phyloP scores from a whole-genome alignment of 441 rosid genomes.

The Gossypium schwendimanii region DNA sequence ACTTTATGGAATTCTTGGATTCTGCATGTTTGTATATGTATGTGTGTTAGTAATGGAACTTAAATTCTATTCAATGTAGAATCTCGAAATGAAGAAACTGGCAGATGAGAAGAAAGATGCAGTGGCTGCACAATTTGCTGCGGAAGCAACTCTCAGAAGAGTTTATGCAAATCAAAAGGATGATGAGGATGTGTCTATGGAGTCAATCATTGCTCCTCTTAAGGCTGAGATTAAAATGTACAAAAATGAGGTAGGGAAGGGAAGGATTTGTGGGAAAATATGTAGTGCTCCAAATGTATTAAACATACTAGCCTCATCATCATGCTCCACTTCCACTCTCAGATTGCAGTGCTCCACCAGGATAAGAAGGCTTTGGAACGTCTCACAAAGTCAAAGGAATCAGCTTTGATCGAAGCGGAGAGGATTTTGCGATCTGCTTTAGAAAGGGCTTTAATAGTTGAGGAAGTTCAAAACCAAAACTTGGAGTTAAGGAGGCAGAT shows the following conservation, averaged over 20 bases:
- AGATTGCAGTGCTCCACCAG: slow-evolving; percentile 61
- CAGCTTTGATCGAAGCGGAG: slow-evolving; percentile 87
- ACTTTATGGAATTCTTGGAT: slow-evolving; percentile 33
- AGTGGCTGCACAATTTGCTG: slow-evolving; percentile 73
- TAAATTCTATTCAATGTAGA: slow-evolving; percentile 28
- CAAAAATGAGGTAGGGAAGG: slow-evolving; percentile 60
- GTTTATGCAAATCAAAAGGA: slow-evolving; percentile 64
- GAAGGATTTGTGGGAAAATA: no score
- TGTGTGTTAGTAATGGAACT: background rate
- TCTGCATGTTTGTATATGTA: background rate
- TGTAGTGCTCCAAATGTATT: background rate
- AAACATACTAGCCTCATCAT: background rate
- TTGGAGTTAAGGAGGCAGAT: slow-evolving; percentile 72
- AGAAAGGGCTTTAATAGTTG: slow-evolving; percentile 82
- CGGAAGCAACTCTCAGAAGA: slow-evolving; percentile 78
- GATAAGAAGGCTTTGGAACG: slow-evolving; percentile 91
- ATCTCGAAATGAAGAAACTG: slow-evolving; percentile 65
- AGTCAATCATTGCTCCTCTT: slow-evolving; percentile 71
- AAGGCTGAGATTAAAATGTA: slow-evolving; percentile 72
- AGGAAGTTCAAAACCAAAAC: slow-evolving; percentile 89
- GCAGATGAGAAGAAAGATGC: slow-evolving; percentile 68
- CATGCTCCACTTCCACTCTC: background rate
- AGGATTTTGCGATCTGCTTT: slow-evolving; percentile 64
- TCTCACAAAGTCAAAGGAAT: slow-evolving; percentile 72
- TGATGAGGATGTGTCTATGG: slow-evolving; percentile 52